Conservation (phyloP, 148 eudicot species). For the Hydrangea macrophylla region DNA sequence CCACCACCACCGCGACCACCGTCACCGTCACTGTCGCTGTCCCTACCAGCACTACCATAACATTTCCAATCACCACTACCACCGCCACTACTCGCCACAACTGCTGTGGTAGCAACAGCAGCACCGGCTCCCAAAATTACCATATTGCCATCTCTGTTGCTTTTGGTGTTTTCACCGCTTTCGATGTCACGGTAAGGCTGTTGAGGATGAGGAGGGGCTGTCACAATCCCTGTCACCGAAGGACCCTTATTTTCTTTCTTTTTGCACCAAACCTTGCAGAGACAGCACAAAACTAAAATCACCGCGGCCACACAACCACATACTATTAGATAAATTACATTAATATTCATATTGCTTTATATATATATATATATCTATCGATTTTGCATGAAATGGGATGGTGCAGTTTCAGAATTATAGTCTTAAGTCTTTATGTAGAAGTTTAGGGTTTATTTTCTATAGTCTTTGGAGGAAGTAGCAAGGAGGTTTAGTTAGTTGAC, state of each 20-base stretch:
- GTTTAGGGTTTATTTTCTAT: too few species aligned
- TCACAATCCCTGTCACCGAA: not conserved
- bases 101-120: not conserved
- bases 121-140: conserved; percentile 6
- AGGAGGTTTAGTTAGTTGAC: too few species aligned
- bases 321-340: conserved; percentile 15
- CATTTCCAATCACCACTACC: not conserved
- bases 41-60: not conserved
- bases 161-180: conserved; percentile 2
- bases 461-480: too few species aligned
- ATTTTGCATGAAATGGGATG: too few species aligned
- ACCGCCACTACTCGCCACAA: not conserved
- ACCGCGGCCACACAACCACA: conserved; percentile 11
- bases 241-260: not conserved
- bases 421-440: too few species aligned
- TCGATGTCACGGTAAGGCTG: too few species aligned
- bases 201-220: too few species aligned
- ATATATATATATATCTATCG: too few species aligned
- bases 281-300: conserved; percentile 13
- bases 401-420: too few species aligned
- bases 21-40: not conserved
- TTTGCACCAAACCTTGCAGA: conserved; percentile 5
- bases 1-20: not conserved
- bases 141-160: conserved; percentile 7
- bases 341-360: conserved; percentile 16